Percentiles rank a stretch among this genome's conserved stretches.
These are phyloP conservation scores for Canna indica DNA, from an alignment of 176 grass and related monocot genomes.

Conservation along the genomic window DNA sequence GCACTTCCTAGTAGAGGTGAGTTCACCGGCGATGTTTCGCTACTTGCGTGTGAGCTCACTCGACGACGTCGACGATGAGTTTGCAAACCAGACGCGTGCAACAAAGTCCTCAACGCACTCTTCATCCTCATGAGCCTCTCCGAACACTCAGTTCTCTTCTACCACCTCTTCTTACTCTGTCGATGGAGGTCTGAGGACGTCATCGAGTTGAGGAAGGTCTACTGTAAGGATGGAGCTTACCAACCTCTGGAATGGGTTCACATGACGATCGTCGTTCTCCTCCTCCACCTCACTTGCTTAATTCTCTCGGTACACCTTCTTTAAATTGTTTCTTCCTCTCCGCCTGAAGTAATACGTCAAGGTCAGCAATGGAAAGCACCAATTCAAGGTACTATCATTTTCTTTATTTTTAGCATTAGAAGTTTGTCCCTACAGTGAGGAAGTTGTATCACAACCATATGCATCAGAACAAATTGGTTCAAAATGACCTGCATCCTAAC, in stretches of 20 bases:
- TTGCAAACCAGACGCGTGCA: slow-evolving; percentile 89
- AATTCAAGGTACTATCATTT: too few species aligned
- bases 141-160: slow-evolving; percentile 1
- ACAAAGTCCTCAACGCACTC: slow-evolving; percentile 14
- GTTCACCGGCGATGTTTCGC: slow-evolving; percentile 75
- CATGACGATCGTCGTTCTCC: slow-evolving; percentile 1
- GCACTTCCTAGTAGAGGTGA: slow-evolving; percentile 81
- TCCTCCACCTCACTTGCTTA: slow-evolving; percentile 12
- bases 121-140: slow-evolving; percentile 14
- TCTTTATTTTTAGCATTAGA: too few species aligned
- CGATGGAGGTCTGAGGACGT: slow-evolving; percentile 7
- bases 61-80: slow-evolving; percentile 79
- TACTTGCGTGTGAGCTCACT: slow-evolving; percentile 76
- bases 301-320: background rate
- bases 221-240: slow-evolving; percentile 1
- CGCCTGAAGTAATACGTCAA: too few species aligned
- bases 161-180: slow-evolving; percentile 4
- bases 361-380: too few species aligned
- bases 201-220: background rate
- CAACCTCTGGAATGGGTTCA: background rate
- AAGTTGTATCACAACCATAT: too few species aligned
- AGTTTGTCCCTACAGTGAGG: too few species aligned
- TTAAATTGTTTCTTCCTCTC: too few species aligned
- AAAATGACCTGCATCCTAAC: too few species aligned
- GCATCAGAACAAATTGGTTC: too few species aligned